These are phyloP conservation scores for Lachancea fermentati DNA, from an alignment of 805 yeast genomes.

Conservation along the genomic window DNA sequence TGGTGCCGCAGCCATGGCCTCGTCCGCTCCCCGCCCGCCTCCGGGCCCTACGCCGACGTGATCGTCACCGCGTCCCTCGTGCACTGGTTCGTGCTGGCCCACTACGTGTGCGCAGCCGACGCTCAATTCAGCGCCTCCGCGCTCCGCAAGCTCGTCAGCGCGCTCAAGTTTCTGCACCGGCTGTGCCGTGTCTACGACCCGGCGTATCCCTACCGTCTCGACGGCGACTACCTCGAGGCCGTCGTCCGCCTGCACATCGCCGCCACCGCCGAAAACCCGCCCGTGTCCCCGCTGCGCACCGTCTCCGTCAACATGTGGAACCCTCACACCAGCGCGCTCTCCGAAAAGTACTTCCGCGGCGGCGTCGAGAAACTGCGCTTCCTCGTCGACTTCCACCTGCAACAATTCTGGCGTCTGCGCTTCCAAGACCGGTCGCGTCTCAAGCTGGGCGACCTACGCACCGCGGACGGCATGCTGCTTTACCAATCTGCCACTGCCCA, in stretches of 20 bases:
- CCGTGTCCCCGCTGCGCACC: slow-evolving; percentile 12
- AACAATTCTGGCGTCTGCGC: slow-evolving; percentile 20
- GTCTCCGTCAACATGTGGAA: slow-evolving; percentile 31
- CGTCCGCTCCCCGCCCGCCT: slow-evolving; percentile 4
- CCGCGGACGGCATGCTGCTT: slow-evolving; percentile 2
- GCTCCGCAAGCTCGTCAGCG: slow-evolving; percentile 19
- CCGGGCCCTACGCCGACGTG: slow-evolving; percentile 15
- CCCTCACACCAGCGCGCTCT: slow-evolving; percentile 19
- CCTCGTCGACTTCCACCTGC: slow-evolving; percentile 28
- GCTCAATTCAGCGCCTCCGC: slow-evolving; percentile 14
- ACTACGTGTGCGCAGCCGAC: slow-evolving; percentile 4
- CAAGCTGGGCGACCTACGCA: slow-evolving; percentile 17
- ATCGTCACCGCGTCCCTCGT: slow-evolving; percentile 22
- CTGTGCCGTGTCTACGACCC: slow-evolving; percentile 20
- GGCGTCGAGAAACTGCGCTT: slow-evolving; percentile 26
- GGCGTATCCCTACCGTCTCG: slow-evolving; percentile 10
- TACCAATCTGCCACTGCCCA: slow-evolving; percentile 11
- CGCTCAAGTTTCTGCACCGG: slow-evolving; percentile 21
- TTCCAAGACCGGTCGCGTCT: slow-evolving; percentile 23
- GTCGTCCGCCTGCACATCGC: slow-evolving; percentile 17
- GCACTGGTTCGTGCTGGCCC: slow-evolving; percentile 20
- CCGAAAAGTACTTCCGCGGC: slow-evolving; percentile 25
- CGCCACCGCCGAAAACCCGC: slow-evolving; percentile 5
- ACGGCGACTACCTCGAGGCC: slow-evolving; percentile 20
- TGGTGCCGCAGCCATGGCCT: slow-evolving; percentile 23